phyloP scores from a whole-genome alignment of 2,329 filamentous ascomycete genomes.

The Fusarium torulosum region DNA sequence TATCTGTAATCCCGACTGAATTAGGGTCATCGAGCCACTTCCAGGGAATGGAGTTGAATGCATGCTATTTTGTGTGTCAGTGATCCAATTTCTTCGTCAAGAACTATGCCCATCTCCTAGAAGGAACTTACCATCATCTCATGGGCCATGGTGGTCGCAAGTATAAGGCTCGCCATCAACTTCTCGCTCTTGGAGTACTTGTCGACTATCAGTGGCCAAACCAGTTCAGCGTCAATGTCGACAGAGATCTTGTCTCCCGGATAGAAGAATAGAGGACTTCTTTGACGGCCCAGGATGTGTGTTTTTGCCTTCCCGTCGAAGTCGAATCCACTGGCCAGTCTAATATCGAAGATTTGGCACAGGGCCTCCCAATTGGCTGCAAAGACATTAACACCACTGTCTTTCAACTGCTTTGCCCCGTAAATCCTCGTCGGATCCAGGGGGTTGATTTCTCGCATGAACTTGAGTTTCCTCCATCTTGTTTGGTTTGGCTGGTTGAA shows the following conservation, averaged over 20 bases:
- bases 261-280: neutral
- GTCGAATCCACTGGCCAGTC: slow-evolving; percentile 31
- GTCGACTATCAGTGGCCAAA: slow-evolving; percentile 46
- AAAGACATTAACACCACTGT: slow-evolving; percentile 5
- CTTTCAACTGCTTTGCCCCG: slow-evolving; percentile 11
- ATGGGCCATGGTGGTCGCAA: slow-evolving; percentile 45
- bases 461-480: slow-evolving; percentile 14
- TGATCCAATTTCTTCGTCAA: neutral
- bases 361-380: slow-evolving; percentile 4
- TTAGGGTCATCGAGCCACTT: slow-evolving; percentile 38
- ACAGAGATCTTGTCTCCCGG: slow-evolving; percentile 6
- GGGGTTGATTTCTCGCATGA: slow-evolving; percentile 10
- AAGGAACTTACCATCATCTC: slow-evolving; percentile 48
- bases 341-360: slow-evolving; percentile 14
- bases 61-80: slow-evolving; percentile 39
- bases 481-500: neutral
- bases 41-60: slow-evolving; percentile 14
- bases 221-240: slow-evolving; percentile 32
- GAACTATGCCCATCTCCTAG: neutral
- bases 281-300: neutral
- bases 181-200: slow-evolving; percentile 46
- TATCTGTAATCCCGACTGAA: slow-evolving; percentile 25
- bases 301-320: neutral
- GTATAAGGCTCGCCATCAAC: slow-evolving; percentile 37
- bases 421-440: slow-evolving; percentile 7